Evolutionary conservation across 2,329 filamentous ascomycete species (phyloP).

Genomic region (Aspergillus sp.): DNA sequence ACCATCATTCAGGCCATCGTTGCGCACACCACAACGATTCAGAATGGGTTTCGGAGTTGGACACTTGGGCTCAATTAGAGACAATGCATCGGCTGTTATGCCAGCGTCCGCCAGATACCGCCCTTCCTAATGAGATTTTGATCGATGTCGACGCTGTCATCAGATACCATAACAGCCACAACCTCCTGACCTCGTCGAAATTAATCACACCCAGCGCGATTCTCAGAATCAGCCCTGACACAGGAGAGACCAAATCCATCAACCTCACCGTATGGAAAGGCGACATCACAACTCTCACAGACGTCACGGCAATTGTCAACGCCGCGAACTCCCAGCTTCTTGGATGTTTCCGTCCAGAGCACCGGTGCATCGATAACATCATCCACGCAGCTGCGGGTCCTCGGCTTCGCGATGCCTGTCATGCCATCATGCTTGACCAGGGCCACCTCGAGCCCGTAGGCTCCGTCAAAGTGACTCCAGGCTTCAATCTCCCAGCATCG

Average conservation of each 20-base stretch:
- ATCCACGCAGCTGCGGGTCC: slow-evolving; percentile 24
- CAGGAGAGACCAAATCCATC: neutral
- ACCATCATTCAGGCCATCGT: too few species aligned
- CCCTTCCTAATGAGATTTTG: slow-evolving; percentile 7
- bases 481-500: slow-evolving; percentile 17
- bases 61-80: slow-evolving; percentile 18
- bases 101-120: slow-evolving; percentile 5
- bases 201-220: slow-evolving; percentile 1
- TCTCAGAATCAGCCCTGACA: neutral
- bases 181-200: slow-evolving; percentile 10
- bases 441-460: slow-evolving; percentile 12
- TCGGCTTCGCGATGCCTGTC: slow-evolving; percentile 20
- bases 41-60: slow-evolving; percentile 1
- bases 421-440: slow-evolving; percentile 14
- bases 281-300: slow-evolving; percentile 22
- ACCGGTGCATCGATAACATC: slow-evolving; percentile 26
- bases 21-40: slow-evolving; percentile 1
- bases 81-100: slow-evolving; percentile 12
- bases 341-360: slow-evolving; percentile 23
- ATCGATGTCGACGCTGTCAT: slow-evolving; percentile 14
- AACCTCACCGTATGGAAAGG: slow-evolving; percentile 20
- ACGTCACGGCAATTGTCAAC: slow-evolving; percentile 25
- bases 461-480: slow-evolving; percentile 15
- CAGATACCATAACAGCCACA: slow-evolving; percentile 12
- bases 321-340: slow-evolving; percentile 21